Evolutionary conservation across 1,284 basidiomycete species (phyloP).

Genomic region (Termitomyces sp.): DNA sequence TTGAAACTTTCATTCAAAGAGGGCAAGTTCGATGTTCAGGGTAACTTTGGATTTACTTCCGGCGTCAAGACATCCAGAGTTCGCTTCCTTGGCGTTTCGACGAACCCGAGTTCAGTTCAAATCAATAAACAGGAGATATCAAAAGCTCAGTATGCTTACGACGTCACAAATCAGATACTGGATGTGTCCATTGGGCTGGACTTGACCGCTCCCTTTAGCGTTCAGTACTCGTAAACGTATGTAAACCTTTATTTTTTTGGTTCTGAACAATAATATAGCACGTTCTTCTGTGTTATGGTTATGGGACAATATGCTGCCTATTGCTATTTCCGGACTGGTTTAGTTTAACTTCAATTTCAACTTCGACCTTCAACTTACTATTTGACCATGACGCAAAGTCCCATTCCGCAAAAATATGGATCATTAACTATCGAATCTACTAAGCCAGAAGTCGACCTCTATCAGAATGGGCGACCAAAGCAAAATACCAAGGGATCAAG

Average conservation of each 20-base stretch:
- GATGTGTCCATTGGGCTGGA: conserved; percentile 33
- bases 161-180: conserved; percentile 34
- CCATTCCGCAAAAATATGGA: too few relatives aligned
- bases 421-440: too few relatives aligned
- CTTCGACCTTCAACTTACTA: not conserved
- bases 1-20: conserved; percentile 40
- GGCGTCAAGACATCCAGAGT: conserved; percentile 42
- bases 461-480: too few relatives aligned
- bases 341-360: not conserved
- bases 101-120: conserved; percentile 28
- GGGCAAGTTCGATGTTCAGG: conserved; percentile 40
- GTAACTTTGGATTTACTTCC: conserved; percentile 43
- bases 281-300: not conserved
- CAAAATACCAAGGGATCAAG: too few relatives aligned
- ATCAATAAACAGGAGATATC: conserved; percentile 29
- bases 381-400: too few relatives aligned
- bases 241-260: not conserved
- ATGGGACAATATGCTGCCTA: not conserved
- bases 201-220: conserved; percentile 31
- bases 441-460: too few relatives aligned
- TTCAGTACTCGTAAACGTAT: conserved; percentile 18
- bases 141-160: conserved; percentile 24
- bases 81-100: conserved; percentile 37
- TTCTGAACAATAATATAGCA: not conserved
- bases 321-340: not conserved